Evolutionary conservation across 2,329 filamentous ascomycete genomes (phyloP).

Genomic region (Penicillium sp.): DNA sequence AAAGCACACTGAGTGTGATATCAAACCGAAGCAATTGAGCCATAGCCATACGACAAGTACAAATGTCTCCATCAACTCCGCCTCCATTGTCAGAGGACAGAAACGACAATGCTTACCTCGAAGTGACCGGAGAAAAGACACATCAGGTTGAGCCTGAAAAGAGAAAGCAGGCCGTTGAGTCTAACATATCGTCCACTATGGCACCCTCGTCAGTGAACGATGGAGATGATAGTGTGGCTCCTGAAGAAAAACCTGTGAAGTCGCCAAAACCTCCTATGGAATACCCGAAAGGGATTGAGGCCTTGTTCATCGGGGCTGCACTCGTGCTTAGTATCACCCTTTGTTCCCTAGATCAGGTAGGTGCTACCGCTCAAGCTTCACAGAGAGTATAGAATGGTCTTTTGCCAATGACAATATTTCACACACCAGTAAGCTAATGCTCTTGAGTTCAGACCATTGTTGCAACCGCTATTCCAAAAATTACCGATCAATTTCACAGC

Average conservation of each 20-base stretch:
- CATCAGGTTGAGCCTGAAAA: slow-evolving; percentile 3
- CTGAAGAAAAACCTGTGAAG: not conserved
- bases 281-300: slow-evolving; percentile 5
- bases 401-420: not conserved
- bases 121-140: slow-evolving; percentile 1
- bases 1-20: not conserved
- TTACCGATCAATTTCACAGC: slow-evolving; percentile 48
- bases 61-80: slow-evolving; percentile 2
- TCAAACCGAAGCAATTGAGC: not conserved
- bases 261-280: slow-evolving; percentile 1
- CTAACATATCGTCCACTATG: not conserved
- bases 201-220: not conserved
- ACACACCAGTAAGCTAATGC: not conserved
- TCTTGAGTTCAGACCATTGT: slow-evolving; percentile 19
- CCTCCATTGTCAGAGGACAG: not conserved
- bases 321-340: slow-evolving; percentile 21
- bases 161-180: not conserved
- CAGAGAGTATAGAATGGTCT: not conserved
- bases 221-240: not conserved
- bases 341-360: slow-evolving; percentile 20
- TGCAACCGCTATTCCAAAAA: slow-evolving; percentile 41
- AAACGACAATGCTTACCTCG: not conserved
- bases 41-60: not conserved
- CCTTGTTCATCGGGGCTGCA: slow-evolving; percentile 14
- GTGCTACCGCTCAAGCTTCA: slow-evolving; percentile 12